Base-by-base conservation (phyloP, 1,139 yeast genomes). In the Meyerozyma guilliermondii region DNA sequence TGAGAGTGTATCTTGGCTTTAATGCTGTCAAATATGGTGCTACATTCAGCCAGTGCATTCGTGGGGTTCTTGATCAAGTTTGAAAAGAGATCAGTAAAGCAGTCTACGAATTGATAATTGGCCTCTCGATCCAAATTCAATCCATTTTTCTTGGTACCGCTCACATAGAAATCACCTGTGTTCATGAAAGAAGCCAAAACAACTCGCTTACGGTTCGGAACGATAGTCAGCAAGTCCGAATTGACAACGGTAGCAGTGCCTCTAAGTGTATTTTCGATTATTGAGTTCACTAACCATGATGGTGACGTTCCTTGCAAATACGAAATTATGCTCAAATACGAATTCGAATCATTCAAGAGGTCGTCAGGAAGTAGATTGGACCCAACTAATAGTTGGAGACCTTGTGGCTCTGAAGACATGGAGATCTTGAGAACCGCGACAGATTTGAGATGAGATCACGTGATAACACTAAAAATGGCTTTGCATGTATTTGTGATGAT, bases 231-330 rank as follows among this genome's bases (percentile, higher is more conserved):
- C 39, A 68, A 51, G 49, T 74, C 69, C 46, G 65, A 52, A 52
- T 67, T 69, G 18, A 68, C 63, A 43, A 61, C 53, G 17, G 55
- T 56, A 9, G 76, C 70, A 3, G 74, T 71, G 2, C 78, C 78
- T 10, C 54, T 50, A 14, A 77, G 47, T 11, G 72, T 56, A 46
- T 65, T 72, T 51, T 77, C 81, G 8, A 76, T 58, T 28, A 78
- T 52, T 3, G 77, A 65, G 34, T 66, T 74, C 6, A 78, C 56
- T 28, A 86, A 63, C 95, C 95, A 87, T 5, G 77, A 58, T 1
- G 94, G 82, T 16, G 80, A 71, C 0, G 88, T 83, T 0, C 87
- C 84, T 46, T 75, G 78, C 1, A 72, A 66, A 47, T 82, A 76
- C 0, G 87, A 71, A 2, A 85, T 62, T 1, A 79, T 54, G 1